Conservation (phyloP, 176 grass and related monocot species). For the Phyllostachys edulis region DNA sequence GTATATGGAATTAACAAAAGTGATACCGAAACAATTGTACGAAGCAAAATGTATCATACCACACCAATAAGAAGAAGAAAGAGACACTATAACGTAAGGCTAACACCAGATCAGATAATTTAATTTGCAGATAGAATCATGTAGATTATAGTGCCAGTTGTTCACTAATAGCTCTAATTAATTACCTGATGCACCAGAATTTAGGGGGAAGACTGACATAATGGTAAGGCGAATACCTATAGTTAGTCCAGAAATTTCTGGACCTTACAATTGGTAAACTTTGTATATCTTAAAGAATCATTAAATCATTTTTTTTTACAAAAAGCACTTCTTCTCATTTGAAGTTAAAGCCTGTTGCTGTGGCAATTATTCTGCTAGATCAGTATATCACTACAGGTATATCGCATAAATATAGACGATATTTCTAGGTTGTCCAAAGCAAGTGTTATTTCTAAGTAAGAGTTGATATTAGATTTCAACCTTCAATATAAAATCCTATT, state of each 20-base stretch:
- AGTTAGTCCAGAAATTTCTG: not conserved
- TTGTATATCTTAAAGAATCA: not conserved
- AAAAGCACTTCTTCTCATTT: not conserved
- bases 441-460: not conserved
- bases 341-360: not conserved
- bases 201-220: not conserved
- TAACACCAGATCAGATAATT: not conserved
- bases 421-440: not conserved
- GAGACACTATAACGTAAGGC: not conserved
- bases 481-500: not conserved
- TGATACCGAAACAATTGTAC: conserved; percentile 7
- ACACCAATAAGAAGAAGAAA: not conserved
- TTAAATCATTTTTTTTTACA: not conserved
- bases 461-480: not conserved
- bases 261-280: not conserved
- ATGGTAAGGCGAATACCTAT: not conserved
- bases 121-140: not conserved
- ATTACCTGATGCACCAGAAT: not conserved
- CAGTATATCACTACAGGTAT: not conserved
- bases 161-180: not conserved
- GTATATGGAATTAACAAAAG: not conserved
- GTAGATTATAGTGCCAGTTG: not conserved
- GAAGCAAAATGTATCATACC: not conserved
- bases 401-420: not conserved
- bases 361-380: not conserved